Evolutionary conservation across 306 rosid species (phyloP), one percentile per base, ranked within the genome.

Genomic region (Purshia tridentata): DNA sequence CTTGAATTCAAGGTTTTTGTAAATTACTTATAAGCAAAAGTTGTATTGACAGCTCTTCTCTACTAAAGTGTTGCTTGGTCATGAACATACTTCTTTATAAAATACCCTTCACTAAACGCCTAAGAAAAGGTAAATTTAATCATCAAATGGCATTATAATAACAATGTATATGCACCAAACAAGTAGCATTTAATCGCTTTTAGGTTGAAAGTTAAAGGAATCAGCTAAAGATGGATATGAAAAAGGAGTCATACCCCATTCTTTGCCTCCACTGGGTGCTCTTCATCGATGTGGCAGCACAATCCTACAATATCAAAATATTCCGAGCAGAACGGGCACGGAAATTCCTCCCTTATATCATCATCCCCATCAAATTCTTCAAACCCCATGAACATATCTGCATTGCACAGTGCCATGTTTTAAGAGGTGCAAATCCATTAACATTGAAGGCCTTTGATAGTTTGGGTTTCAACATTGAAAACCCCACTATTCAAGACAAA

Each of bases 271-370:
- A 85, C 63, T 11, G 91, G 97, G 82, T 94, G 98, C 81, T 91
- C 97, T 78, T 94, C 98, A 64, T 94, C 98, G 72, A 94, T 91
- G 82, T 94, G 98, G 84, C 96, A 89, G 94, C 97, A 94, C 78
- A 94, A 80, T 62, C 98, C 98, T 46, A 94, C 96, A 56, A 94
- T 88, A 74, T 94, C 98, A 74, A 84, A 91, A 81, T 89, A 94
- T 40, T 91, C 97, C 0, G 97, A 84, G 82, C 98, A 94, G 77
- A 91, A 94, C 0, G 97, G 98, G 80, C 98, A 94, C 3, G 90
- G 84, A 81, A 89, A 91, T 76, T 94, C 97, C 81, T 94, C 98
- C 88, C 90, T 84, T 74, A 91, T 78, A 67, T 91, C 92, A 40
- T 94, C 97, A 15, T 89, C 98, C 77, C 84, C 95, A 2, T 91